Base-by-base conservation (phyloP, 371 early-diverging fungal species). In the Globomyces sp. region DNA sequence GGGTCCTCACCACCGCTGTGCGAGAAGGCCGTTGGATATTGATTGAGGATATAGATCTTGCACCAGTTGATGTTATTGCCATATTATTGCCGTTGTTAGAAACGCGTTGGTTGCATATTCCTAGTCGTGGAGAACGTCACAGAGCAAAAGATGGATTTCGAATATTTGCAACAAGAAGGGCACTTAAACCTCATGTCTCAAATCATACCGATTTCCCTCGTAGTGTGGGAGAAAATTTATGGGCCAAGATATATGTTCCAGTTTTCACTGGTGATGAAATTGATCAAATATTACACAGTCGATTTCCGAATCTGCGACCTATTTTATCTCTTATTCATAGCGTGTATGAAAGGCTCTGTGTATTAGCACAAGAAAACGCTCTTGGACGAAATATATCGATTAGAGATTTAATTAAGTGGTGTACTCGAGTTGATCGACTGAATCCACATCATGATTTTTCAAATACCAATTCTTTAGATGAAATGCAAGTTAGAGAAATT, bases 21-120 rank as follows among this genome's bases (percentile, higher is more conserved):
- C 68, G 82, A 57, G 88, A 92, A 62, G 99, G 99, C 45, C 79
- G 90, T 43, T 99, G 99, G 99, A 89, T 99, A 36, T 79, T 99
- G 64, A 88, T 99, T 68, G 99, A 99, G 80, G 99, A 99, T 80
- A 90, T 99, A 66, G 98, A 99, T 76, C 81, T 95, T 40, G 99
- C 99, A 2, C 93, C 98, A n/a, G 78, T 88, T 43, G 99, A 99
- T 70, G 99, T 99, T 11, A 80, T 99, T 48, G 93, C 97, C 13
- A 89, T 99, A 1, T 86, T 99, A 48, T 78, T 95, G 57, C 94
- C 99, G 2, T 81, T 99, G 39, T 84, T 99, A 11, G 99, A 99
- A 79, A 92, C 91, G 9, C 82, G 93, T 43, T 89, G 90, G 46
- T 83, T 99, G 42, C 96, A 92, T 77, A 91, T 99, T 58, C 89